A percentile compares a stretch with the other conserved stretches of the same genome.
Evolutionary conservation across 768 basidiomycete genomes (phyloP).

Genomic region (Leccinum fibrillosum): DNA sequence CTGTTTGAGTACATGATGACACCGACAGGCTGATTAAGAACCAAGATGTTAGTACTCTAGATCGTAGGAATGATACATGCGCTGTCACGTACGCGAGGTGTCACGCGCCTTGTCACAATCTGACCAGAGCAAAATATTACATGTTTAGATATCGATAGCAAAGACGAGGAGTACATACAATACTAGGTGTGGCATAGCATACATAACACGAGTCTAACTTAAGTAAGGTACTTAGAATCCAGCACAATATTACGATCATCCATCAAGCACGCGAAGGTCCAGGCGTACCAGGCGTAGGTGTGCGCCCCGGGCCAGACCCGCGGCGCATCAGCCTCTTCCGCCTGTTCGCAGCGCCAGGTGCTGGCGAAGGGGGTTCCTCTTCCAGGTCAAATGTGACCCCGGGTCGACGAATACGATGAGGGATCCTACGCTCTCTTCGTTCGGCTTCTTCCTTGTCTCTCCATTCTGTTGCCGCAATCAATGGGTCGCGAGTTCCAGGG

Average conservation of each 20-base stretch:
- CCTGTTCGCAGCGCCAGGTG: slow-evolving; percentile 20
- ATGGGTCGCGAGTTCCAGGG: slow-evolving; percentile 63
- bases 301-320: slow-evolving; percentile 21
- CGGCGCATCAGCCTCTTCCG: slow-evolving; percentile 30
- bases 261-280: slow-evolving; percentile 22
- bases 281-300: slow-evolving; percentile 15
- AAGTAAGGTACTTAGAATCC: slow-evolving; percentile 25
- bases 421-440: slow-evolving; percentile 33
- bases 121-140: not conserved
- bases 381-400: slow-evolving; percentile 65
- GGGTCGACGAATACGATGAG: slow-evolving; percentile 46
- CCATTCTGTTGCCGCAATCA: slow-evolving; percentile 67
- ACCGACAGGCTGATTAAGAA: not conserved
- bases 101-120: slow-evolving; percentile 24
- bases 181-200: slow-evolving; percentile 29
- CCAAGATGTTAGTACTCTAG: not conserved
- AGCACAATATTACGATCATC: not conserved
- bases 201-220: slow-evolving; percentile 22
- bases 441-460: slow-evolving; percentile 60
- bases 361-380: slow-evolving; percentile 48
- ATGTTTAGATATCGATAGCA: slow-evolving; percentile 15
- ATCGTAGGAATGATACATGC: not conserved
- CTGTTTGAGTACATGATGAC: slow-evolving; percentile 22
- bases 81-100: slow-evolving; percentile 21
- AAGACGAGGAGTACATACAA: slow-evolving; percentile 21